These are phyloP conservation scores for Pythium plurisporium DNA, from an alignment of 352 stramenopile species.

Conservation along the genomic window DNA sequence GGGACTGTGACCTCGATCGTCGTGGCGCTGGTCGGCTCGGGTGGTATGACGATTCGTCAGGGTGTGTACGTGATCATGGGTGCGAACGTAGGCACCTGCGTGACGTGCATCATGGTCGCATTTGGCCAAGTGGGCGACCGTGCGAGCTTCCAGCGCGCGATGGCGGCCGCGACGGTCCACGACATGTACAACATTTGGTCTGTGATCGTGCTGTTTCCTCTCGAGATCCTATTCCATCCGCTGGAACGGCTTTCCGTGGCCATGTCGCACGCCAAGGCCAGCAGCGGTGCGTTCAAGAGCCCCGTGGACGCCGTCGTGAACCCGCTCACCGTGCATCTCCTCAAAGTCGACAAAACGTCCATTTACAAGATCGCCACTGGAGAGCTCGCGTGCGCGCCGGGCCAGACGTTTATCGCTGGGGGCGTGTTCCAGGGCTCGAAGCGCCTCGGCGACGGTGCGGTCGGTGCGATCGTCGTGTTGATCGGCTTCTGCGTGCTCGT, in stretches of 20 bases:
- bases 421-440: slow-evolving; percentile 32
- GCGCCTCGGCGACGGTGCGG: slow-evolving; percentile 36
- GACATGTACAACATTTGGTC: slow-evolving; percentile 19
- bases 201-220: slow-evolving; percentile 5
- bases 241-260: slow-evolving; percentile 28
- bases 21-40: slow-evolving; percentile 3
- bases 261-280: slow-evolving; percentile 4
- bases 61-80: slow-evolving; percentile 82
- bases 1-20: slow-evolving; percentile 27
- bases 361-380: slow-evolving; percentile 14
- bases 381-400: background rate
- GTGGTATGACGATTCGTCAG: slow-evolving; percentile 18
- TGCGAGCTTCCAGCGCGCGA: slow-evolving; percentile 30
- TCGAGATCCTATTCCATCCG: slow-evolving; percentile 34
- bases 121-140: slow-evolving; percentile 9
- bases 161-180: slow-evolving; percentile 21
- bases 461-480: slow-evolving; percentile 39
- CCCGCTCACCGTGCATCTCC: slow-evolving; percentile 8
- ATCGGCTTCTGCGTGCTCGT: slow-evolving; percentile 50
- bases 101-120: slow-evolving; percentile 14
- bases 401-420: slow-evolving; percentile 30
- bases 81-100: slow-evolving; percentile 46
- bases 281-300: slow-evolving; percentile 15
- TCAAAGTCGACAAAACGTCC: slow-evolving; percentile 13
- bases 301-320: slow-evolving; percentile 22